Percentiles rank a stretch among this genome's conserved stretches.
Conservation (phyloP, 129 eudicot genomes). For the Tagetes erecta region DNA sequence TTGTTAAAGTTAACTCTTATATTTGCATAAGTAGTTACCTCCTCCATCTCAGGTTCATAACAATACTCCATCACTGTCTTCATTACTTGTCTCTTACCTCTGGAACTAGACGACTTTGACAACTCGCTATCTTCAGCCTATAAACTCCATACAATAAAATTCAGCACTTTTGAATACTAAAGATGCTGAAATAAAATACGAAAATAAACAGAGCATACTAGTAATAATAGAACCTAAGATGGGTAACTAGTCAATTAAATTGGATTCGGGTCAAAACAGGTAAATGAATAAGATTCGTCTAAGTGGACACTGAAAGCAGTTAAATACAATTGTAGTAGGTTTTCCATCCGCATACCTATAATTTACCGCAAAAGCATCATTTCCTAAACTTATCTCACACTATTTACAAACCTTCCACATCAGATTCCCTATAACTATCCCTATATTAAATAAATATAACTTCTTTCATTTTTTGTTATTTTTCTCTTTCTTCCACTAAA, state of each 20-base stretch:
- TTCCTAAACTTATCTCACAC: too few species aligned
- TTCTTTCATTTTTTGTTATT: too few species aligned
- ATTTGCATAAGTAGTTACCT: conserved; percentile 45
- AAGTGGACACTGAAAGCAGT: background rate
- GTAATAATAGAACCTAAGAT: background rate
- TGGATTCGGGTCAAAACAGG: background rate
- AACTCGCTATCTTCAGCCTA: conserved; percentile 76
- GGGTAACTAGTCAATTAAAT: background rate
- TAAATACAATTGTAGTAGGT: background rate
- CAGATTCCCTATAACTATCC: too few species aligned
- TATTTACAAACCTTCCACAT: too few species aligned
- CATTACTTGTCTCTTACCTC: conserved; percentile 65
- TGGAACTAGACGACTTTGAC: conserved; percentile 68
- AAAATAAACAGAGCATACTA: conserved; percentile 1
- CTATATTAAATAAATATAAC: too few species aligned
- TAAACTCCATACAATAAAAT: conserved; percentile 7
- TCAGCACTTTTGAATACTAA: conserved; percentile 3
- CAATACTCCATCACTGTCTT: conserved; percentile 90
- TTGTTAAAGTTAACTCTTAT: background rate
- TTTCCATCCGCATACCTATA: too few species aligned
- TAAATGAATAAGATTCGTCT: background rate
- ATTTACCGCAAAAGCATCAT: too few species aligned
- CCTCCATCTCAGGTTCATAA: conserved; percentile 99
- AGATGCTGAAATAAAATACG: background rate
- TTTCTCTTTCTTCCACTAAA: too few species aligned